phyloP scores from a whole-genome alignment of 257 asterid species.

The Gynochthodes officinalis region DNA sequence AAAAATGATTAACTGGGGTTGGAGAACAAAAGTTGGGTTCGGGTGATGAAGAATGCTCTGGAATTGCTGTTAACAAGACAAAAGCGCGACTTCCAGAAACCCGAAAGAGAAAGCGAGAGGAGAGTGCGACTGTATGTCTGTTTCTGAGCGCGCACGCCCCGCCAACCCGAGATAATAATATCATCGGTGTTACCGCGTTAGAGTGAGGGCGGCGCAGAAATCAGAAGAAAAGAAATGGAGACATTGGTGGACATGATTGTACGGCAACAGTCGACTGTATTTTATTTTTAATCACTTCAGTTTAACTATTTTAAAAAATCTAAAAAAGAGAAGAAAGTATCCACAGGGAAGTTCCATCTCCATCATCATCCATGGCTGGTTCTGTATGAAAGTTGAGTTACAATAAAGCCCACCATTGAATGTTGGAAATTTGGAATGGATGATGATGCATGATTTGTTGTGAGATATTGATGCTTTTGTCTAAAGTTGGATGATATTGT shows the following conservation, averaged over 20 bases:
- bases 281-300: too few relatives aligned
- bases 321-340: not conserved
- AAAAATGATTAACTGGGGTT: not conserved
- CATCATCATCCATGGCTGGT: too few relatives aligned
- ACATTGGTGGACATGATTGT: not conserved
- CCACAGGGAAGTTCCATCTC: too few relatives aligned
- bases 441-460: not conserved
- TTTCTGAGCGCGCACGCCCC: not conserved
- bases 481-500: too few relatives aligned
- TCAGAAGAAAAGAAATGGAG: too few relatives aligned
- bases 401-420: not conserved
- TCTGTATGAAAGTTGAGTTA: too few relatives aligned
- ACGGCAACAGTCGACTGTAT: not conserved
- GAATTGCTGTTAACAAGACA: not conserved
- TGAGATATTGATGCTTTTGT: too few relatives aligned
- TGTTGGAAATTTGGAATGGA: not conserved
- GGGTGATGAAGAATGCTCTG: not conserved
- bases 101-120: not conserved
- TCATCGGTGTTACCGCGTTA: too few relatives aligned
- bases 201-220: too few relatives aligned
- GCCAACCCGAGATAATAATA: too few relatives aligned
- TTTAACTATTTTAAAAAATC: too few relatives aligned
- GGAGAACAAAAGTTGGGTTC: not conserved
- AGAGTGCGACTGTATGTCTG: not conserved
- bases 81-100: slow-evolving; percentile 14